Conservation (phyloP, 2,329 filamentous ascomycete species). For the Penicillium polonicum region DNA sequence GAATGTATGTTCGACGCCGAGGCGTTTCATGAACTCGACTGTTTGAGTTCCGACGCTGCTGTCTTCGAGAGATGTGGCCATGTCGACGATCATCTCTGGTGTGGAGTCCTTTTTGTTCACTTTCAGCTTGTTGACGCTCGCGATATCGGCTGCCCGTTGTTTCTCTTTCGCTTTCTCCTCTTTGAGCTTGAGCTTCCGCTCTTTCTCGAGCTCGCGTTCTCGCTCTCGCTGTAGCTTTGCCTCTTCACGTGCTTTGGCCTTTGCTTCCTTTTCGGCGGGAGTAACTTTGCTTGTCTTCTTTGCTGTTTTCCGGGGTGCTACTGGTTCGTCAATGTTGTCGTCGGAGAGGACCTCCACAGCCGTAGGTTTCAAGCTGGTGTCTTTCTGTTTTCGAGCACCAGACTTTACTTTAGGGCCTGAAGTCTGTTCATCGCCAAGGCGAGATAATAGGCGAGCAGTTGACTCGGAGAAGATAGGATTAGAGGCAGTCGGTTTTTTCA, state of each 20-base stretch:
- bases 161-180: conserved; percentile 64
- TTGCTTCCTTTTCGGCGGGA: conserved; percentile 42
- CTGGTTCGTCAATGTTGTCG: conserved; percentile 48
- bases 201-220: conserved; percentile 59
- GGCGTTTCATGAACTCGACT: conserved; percentile 43
- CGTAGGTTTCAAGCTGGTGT: background rate
- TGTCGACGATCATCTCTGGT: conserved; percentile 73
- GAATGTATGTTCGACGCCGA: conserved; percentile 44
- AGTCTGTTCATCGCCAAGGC: conserved; percentile 19
- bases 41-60: conserved; percentile 46
- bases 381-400: conserved; percentile 13
- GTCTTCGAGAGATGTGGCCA: conserved; percentile 58
- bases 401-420: background rate
- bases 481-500: conserved; percentile 21
- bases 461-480: conserved; percentile 37
- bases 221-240: conserved; percentile 50
- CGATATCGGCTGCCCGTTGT: conserved; percentile 63
- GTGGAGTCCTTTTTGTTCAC: conserved; percentile 72
- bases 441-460: conserved; percentile 43
- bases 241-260: conserved; percentile 55
- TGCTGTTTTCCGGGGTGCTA: conserved; percentile 35
- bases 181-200: conserved; percentile 44
- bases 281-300: conserved; percentile 43
- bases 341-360: conserved; percentile 21
- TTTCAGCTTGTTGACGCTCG: conserved; percentile 70